Percentiles rank a stretch among this genome's conserved stretches.
Conservation (phyloP, 2,329 filamentous ascomycete species). For the Pestalotiopsis sp. region DNA sequence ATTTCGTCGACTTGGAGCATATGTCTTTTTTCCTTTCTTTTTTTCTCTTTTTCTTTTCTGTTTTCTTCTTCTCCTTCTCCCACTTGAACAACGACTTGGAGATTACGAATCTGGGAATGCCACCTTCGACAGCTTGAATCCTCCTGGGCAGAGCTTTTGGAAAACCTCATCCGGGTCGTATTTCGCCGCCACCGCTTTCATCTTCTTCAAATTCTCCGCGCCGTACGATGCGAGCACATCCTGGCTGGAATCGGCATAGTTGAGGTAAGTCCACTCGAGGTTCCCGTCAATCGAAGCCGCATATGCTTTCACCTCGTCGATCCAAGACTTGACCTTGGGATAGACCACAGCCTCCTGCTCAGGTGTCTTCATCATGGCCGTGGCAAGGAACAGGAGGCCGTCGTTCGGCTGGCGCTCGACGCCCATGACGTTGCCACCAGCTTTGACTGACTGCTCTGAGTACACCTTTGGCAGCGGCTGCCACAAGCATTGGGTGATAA, state of each 20-base stretch:
- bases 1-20: too few relatives aligned
- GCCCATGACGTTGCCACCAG: conserved; percentile 28
- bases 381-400: conserved; percentile 22
- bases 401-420: conserved; percentile 20
- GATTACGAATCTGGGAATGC: not conserved
- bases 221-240: conserved; percentile 29
- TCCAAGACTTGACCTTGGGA: conserved; percentile 19
- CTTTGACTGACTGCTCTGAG: conserved; percentile 13
- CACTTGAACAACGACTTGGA: not conserved
- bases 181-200: conserved; percentile 34
- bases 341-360: conserved; percentile 23
- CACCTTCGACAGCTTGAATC: conserved; percentile 21
- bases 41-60: too few relatives aligned
- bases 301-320: conserved; percentile 20
- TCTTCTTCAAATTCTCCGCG: conserved; percentile 25
- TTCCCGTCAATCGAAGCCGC: conserved; percentile 18
- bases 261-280: conserved; percentile 24
- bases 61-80: not conserved
- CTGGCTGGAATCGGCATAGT: conserved; percentile 30
- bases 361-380: conserved; percentile 18
- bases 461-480: conserved; percentile 24
- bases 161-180: conserved; percentile 30
- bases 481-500: conserved; percentile 25
- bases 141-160: conserved; percentile 23
- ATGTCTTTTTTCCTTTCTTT: too few relatives aligned